Conservation (phyloP, 805 yeast genomes). For the Wickerhamiella sergipiensis region DNA sequence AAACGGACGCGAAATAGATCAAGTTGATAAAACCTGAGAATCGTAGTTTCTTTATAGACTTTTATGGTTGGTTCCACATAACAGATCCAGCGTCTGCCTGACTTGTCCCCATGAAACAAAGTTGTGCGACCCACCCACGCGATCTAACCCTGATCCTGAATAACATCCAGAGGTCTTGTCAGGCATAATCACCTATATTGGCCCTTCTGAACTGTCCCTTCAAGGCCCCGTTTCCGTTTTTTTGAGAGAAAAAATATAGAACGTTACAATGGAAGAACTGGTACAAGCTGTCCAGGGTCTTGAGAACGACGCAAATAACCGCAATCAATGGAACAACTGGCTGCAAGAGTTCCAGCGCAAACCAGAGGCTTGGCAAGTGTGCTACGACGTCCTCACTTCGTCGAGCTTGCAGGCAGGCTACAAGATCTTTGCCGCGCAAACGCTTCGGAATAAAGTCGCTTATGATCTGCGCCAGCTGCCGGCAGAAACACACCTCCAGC, state of each 20-base stretch:
- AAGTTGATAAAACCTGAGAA: too few species aligned
- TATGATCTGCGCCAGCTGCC: slow-evolving; percentile 77
- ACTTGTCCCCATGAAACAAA: too few species aligned
- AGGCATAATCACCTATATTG: neutral
- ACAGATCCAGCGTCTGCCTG: too few species aligned
- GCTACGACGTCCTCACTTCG: slow-evolving; percentile 39
- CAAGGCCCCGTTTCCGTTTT: neutral
- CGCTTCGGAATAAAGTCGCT: slow-evolving; percentile 69
- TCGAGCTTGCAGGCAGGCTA: slow-evolving; percentile 30
- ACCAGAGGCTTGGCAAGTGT: slow-evolving; percentile 57
- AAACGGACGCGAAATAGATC: too few species aligned
- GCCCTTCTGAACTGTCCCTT: neutral
- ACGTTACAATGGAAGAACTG: slow-evolving; percentile 21
- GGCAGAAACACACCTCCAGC: slow-evolving; percentile 36
- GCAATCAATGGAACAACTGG: slow-evolving; percentile 35
- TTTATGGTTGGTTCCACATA: too few species aligned
- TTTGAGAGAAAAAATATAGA: neutral
- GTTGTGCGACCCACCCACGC: neutral
- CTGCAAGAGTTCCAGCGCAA: slow-evolving; percentile 70
- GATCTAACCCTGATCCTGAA: neutral
- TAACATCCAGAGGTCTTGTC: neutral
- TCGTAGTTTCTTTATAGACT: too few species aligned
- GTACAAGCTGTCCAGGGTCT: slow-evolving; percentile 18
- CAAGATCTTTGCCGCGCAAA: slow-evolving; percentile 80
- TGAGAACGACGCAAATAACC: slow-evolving; percentile 12